Base-by-base conservation (phyloP, 805 yeast genomes). In the Ogataea dorogensis region DNA sequence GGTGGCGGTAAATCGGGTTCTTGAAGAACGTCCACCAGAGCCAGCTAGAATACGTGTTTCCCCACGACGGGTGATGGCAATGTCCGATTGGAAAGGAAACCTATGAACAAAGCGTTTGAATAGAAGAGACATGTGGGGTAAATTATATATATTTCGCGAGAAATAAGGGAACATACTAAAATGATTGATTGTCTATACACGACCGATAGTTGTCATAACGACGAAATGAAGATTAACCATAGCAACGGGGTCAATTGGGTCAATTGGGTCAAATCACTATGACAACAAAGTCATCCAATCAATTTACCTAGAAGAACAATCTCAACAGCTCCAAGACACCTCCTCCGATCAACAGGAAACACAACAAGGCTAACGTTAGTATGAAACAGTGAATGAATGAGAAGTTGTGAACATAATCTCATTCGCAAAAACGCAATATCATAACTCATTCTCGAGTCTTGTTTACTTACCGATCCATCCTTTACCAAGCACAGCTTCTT, bases 1-100 rank as follows among this genome's bases (percentile, higher is more conserved):
- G 1, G 95, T 84, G 15, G 89, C 95, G 3, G 89, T 84, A 63
- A 79, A 84, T 2, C 95, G 95, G 7, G 91, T 80, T 67, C 94
- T 74, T 18, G 94, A 84, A 4, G 91, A 81, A 40, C 86, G 71
- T 19, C 95, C 95, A 30, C 94, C 93, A 32, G 75, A 64, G 43
- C 95, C 95, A 22, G 70, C 67, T n/a, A 84, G 61, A 28, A 82
- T 59, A 49, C 78, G 71, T 28, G 87, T 81, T 55, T 86, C 84
- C 17, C 95, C 95, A 34, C 72, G 69, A 47, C 77, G 72, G 38
- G 91, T 81, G 61, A 86, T 77, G 57, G 78, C 77, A 53, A 81
- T 64, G 61, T 86, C 93, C 40, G 76, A 68, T 42, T 65, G 66
- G 14, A 63, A 44, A n/a, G 68, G 68, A 41, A 59, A 58, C 31